Conservation (phyloP, 257 asterid species). For the Rauvolfia tetraphylla region DNA sequence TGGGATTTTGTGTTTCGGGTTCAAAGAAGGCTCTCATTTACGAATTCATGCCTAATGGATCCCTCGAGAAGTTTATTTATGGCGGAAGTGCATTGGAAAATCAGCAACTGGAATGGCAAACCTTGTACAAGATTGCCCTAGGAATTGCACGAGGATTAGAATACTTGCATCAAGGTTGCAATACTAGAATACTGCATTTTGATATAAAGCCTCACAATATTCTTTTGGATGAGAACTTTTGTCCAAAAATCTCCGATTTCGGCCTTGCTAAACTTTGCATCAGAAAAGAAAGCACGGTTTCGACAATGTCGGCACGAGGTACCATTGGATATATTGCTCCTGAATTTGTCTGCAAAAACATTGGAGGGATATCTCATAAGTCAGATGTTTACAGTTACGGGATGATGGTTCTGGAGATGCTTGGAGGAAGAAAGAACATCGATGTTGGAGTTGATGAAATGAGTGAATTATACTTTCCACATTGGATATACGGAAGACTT, state of each 20-base stretch:
- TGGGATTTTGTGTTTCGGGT: constrained; percentile 30
- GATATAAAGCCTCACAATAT: constrained; percentile 44
- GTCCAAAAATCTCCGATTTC: constrained; percentile 38
- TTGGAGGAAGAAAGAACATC: constrained; percentile 29
- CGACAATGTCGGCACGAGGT: constrained; percentile 32
- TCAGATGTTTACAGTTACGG: constrained; percentile 47
- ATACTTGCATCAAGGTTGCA: constrained; percentile 35
- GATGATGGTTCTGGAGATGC: constrained; percentile 39
- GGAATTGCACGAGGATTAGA: constrained; percentile 43
- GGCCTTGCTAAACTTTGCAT: constrained; percentile 33
- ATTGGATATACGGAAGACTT: constrained; percentile 27
- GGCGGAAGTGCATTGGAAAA: neutral
- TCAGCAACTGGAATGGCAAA: constrained; percentile 13
- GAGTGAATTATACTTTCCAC: constrained; percentile 33
- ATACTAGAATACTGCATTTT: constrained; percentile 26
- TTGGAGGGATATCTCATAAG: constrained; percentile 37
- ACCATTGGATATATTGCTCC: constrained; percentile 47
- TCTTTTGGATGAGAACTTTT: constrained; percentile 27
- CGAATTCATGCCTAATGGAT: constrained; percentile 41
- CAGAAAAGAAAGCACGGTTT: constrained; percentile 27
- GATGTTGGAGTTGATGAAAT: neutral
- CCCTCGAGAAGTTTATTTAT: constrained; percentile 29
- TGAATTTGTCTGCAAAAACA: constrained; percentile 24
- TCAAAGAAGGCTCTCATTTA: constrained; percentile 29
- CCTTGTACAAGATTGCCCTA: constrained; percentile 18